Percentiles rank a stretch among this genome's conserved stretches.
phyloP scores from a whole-genome alignment of 768 basidiomycete genomes.

The Psilocybe cubensis region DNA sequence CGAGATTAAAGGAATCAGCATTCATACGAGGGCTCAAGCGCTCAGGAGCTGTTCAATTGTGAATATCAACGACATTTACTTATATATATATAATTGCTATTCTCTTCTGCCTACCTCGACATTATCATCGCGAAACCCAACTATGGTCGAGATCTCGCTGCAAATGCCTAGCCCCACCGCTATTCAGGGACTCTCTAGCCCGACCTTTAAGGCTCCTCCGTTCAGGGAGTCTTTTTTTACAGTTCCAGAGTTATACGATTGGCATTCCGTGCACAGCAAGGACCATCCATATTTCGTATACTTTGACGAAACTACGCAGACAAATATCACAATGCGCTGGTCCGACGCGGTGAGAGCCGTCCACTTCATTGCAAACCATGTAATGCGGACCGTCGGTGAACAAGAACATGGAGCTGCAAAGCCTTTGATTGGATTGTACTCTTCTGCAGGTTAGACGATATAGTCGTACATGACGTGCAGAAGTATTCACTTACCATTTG shows the following conservation, averaged over 20 bases:
- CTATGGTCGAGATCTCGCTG: not conserved
- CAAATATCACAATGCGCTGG: not conserved
- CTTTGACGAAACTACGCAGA: not conserved
- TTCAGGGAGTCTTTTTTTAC: not conserved
- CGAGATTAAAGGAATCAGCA: too few species aligned
- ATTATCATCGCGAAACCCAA: not conserved
- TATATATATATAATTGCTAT: too few species aligned
- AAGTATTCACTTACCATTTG: not conserved
- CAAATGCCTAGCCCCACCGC: not conserved
- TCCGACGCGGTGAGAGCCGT: not conserved
- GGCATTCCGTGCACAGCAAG: slow-evolving; percentile 1
- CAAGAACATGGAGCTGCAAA: not conserved
- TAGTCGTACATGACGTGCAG: not conserved
- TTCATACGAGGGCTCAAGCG: too few species aligned
- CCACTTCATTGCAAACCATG: not conserved
- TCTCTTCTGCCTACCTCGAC: too few species aligned
- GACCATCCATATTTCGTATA: slow-evolving; percentile 1
- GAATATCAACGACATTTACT: too few species aligned
- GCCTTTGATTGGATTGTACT: slow-evolving; percentile 3
- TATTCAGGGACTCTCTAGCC: not conserved
- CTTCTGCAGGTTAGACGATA: not conserved
- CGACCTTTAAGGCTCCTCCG: not conserved
- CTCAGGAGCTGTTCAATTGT: too few species aligned
- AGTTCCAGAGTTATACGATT: not conserved
- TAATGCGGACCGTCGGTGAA: not conserved